phyloP scores from a whole-genome alignment of 2,329 filamentous ascomycete species.

The Alternaria incomplexa region DNA sequence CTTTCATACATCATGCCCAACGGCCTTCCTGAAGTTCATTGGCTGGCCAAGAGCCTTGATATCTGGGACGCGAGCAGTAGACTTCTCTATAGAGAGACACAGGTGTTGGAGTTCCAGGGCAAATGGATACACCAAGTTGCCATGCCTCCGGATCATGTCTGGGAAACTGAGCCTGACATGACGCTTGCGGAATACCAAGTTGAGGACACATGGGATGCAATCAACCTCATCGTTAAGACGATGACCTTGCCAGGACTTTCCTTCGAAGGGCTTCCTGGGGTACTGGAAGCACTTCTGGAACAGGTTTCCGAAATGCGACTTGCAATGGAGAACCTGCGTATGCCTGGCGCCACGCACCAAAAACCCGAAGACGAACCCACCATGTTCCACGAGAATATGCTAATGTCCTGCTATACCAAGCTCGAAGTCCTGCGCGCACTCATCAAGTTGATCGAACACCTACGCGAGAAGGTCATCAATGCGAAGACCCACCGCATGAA shows the following conservation, averaged over 20 bases:
- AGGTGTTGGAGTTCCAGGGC: background rate
- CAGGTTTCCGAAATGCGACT: constrained; percentile 13
- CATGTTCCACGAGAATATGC: constrained; percentile 32
- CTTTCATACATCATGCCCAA: constrained; percentile 21
- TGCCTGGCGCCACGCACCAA: constrained; percentile 3
- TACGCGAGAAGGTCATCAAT: constrained; percentile 22
- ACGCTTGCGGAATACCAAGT: constrained; percentile 4
- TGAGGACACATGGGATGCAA: background rate
- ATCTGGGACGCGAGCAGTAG: constrained; percentile 13
- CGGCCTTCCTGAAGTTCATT: constrained; percentile 11
- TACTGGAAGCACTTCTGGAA: background rate
- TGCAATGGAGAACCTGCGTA: constrained; percentile 17
- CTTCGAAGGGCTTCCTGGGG: background rate
- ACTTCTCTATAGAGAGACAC: constrained; percentile 17
- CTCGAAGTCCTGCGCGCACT: constrained; percentile 30
- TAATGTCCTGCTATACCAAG: constrained; percentile 29
- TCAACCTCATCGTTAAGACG: background rate
- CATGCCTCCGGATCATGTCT: background rate
- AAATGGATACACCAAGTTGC: background rate
- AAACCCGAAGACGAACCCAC: constrained; percentile 19
- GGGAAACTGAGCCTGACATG: background rate
- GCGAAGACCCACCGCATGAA: constrained; percentile 26
- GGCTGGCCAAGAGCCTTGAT: constrained; percentile 12
- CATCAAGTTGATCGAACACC: constrained; percentile 17
- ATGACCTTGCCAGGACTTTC: background rate